These are phyloP conservation scores for Batkoa obscura DNA, from an alignment of 371 early-diverging fungal species.

Conservation along the genomic window DNA sequence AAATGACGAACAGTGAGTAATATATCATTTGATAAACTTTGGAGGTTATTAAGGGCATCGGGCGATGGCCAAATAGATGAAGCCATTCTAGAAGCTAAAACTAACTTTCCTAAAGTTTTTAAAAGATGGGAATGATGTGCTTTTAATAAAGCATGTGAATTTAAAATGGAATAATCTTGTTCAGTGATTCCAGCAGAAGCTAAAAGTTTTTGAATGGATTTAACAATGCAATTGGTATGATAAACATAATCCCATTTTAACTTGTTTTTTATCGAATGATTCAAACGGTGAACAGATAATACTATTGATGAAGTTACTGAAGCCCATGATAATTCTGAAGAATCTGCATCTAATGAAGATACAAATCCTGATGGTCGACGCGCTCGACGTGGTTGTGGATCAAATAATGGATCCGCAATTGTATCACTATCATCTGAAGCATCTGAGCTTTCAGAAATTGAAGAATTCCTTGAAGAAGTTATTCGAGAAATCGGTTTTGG, in stretches of 20 bases:
- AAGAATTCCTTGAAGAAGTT: neutral
- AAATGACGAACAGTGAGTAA: slow-evolving; percentile 55
- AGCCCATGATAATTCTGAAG: slow-evolving; percentile 28
- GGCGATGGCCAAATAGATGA: slow-evolving; percentile 64
- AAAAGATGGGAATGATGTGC: slow-evolving; percentile 61
- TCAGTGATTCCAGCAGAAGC: slow-evolving; percentile 53
- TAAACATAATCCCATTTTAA: slow-evolving; percentile 32
- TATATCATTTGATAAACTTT: slow-evolving; percentile 36
- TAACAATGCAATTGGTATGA: slow-evolving; percentile 36
- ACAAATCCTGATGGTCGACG: slow-evolving; percentile 11
- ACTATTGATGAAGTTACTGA: slow-evolving; percentile 39
- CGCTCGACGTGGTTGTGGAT: slow-evolving; percentile 3
- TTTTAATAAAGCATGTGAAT: slow-evolving; percentile 36
- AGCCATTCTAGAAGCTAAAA: slow-evolving; percentile 64
- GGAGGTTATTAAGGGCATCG: slow-evolving; percentile 41
- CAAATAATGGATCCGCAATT: slow-evolving; percentile 7
- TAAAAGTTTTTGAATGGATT: slow-evolving; percentile 66
- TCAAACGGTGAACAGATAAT: slow-evolving; percentile 39
- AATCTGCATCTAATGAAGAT: slow-evolving; percentile 8
- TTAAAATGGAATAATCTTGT: slow-evolving; percentile 40
- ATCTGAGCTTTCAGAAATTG: slow-evolving; percentile 2
- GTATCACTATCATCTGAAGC: slow-evolving; percentile 7
- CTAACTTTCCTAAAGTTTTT: slow-evolving; percentile 56
- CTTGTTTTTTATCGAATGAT: slow-evolving; percentile 32
- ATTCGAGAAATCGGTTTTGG: slow-evolving; percentile 1